Percentiles rank a stretch among this genome's conserved stretches.
Evolutionary conservation across 176 grass and related monocot genomes (phyloP).

Genomic region (Oryza punctata): DNA sequence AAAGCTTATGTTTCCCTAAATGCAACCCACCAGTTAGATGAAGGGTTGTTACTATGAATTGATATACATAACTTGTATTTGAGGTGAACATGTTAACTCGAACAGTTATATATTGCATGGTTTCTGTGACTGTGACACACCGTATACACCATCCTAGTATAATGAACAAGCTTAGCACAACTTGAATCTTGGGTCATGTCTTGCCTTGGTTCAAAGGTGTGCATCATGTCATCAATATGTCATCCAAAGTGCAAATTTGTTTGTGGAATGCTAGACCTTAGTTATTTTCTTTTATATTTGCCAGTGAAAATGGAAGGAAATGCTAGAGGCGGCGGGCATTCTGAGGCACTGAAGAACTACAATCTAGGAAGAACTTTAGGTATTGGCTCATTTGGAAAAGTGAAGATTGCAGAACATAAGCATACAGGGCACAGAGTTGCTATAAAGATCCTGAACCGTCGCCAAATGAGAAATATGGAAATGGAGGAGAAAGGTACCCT

Average conservation of each 20-base stretch:
- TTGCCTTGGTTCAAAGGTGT: background rate
- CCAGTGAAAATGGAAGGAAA: slow-evolving; percentile 66
- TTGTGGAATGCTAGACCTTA: slow-evolving; percentile 4
- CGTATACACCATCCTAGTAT: background rate
- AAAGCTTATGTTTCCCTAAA: slow-evolving; percentile 4
- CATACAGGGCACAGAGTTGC: slow-evolving; percentile 81
- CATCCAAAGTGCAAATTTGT: background rate
- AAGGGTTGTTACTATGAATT: background rate
- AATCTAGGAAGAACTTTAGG: slow-evolving; percentile 86
- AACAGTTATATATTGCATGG: background rate
- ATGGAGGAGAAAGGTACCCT: slow-evolving; percentile 91
- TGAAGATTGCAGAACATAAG: slow-evolving; percentile 93
- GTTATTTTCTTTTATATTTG: slow-evolving; percentile 18
- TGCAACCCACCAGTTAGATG: background rate
- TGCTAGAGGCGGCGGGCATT: slow-evolving; percentile 53
- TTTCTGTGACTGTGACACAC: background rate
- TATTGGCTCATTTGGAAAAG: slow-evolving; percentile 91
- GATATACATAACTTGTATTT: slow-evolving; percentile 5
- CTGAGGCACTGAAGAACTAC: slow-evolving; percentile 76
- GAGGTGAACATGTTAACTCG: background rate
- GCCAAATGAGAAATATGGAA: slow-evolving; percentile 79
- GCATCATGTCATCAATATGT: background rate
- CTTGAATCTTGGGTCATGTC: background rate
- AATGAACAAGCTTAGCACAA: background rate
- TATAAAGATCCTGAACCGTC: slow-evolving; percentile 84